These are phyloP conservation scores for Mucor mucedo DNA, from an alignment of 371 early-diverging fungal species.

Conservation along the genomic window DNA sequence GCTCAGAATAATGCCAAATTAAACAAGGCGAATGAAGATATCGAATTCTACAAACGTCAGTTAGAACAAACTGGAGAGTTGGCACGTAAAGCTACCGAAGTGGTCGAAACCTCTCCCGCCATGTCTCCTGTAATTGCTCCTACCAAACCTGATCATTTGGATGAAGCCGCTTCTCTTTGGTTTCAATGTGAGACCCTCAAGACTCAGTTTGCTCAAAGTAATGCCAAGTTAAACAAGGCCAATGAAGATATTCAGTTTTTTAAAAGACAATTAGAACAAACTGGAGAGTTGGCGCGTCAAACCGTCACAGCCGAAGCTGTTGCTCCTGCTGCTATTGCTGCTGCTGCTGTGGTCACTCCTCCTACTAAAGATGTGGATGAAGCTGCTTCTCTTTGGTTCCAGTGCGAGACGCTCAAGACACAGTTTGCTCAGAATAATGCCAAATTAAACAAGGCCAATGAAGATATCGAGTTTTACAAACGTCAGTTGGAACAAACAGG, in stretches of 20 bases:
- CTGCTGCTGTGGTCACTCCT: too few species aligned
- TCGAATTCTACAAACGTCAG: slow-evolving; percentile 28
- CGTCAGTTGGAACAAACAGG: slow-evolving; percentile 13
- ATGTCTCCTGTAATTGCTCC: too few species aligned
- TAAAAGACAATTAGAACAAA: slow-evolving; percentile 22
- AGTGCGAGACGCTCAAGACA: slow-evolving; percentile 31
- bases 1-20: slow-evolving; percentile 26
- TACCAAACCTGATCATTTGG: background rate
- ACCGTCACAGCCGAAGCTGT: background rate
- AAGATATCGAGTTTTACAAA: slow-evolving; percentile 29
- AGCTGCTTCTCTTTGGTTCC: slow-evolving; percentile 34
- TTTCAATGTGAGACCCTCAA: slow-evolving; percentile 33
- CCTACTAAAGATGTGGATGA: slow-evolving; percentile 2
- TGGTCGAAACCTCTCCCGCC: too few species aligned
- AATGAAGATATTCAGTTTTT: slow-evolving; percentile 28
- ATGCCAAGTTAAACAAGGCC: slow-evolving; percentile 22
- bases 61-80: background rate
- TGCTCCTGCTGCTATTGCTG: background rate
- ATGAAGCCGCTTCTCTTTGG: slow-evolving; percentile 32
- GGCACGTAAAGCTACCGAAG: slow-evolving; percentile 4
- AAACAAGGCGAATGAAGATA: slow-evolving; percentile 25
- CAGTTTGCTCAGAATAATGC: slow-evolving; percentile 29
- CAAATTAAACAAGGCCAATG: slow-evolving; percentile 19
- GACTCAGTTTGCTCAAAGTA: slow-evolving; percentile 29
- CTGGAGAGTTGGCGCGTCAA: background rate